phyloP scores from a whole-genome alignment of 176 grass and related monocot species.

The Canna indica region DNA sequence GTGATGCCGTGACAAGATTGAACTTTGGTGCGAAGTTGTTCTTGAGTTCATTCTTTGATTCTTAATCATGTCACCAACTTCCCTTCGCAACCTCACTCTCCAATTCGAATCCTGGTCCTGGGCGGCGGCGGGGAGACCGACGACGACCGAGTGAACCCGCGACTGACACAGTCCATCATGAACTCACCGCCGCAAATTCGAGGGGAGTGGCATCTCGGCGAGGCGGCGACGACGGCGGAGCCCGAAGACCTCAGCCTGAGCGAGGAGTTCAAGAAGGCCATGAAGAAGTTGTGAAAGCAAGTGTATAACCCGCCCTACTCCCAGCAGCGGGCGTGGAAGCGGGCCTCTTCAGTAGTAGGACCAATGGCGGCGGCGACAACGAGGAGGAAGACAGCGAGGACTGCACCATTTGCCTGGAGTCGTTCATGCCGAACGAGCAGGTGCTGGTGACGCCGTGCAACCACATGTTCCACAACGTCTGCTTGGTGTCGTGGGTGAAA shows the following conservation, averaged over 20 bases:
- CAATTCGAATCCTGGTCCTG: constrained; percentile 23
- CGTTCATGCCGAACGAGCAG: constrained; percentile 25
- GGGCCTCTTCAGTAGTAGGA: constrained; percentile 26
- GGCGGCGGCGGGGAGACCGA: neutral
- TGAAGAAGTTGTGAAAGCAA: constrained; percentile 31
- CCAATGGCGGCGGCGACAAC: neutral
- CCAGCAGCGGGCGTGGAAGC: constrained; percentile 13
- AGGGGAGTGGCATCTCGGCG: constrained; percentile 30
- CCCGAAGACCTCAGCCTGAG: constrained; percentile 22
- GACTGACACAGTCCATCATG: constrained; percentile 25
- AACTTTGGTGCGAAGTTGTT: neutral
- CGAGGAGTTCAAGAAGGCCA: constrained; percentile 40
- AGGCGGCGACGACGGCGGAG: neutral
- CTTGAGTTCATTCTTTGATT: neutral
- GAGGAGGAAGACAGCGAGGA: constrained; percentile 12
- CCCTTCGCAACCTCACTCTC: constrained; percentile 29
- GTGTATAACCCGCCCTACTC: constrained; percentile 17
- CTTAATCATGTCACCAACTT: constrained; percentile 28
- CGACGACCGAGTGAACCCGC: constrained; percentile 18
- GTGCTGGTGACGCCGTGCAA: constrained; percentile 49
- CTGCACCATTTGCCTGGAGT: constrained; percentile 37
- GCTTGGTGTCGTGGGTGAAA: constrained; percentile 57
- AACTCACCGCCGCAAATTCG: constrained; percentile 37
- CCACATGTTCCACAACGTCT: constrained; percentile 56
- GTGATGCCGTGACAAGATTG: neutral